Evolutionary conservation across 257 asterid genomes (phyloP), one percentile per base, ranked within the genome.

Genomic region (Jacaranda copaia): DNA sequence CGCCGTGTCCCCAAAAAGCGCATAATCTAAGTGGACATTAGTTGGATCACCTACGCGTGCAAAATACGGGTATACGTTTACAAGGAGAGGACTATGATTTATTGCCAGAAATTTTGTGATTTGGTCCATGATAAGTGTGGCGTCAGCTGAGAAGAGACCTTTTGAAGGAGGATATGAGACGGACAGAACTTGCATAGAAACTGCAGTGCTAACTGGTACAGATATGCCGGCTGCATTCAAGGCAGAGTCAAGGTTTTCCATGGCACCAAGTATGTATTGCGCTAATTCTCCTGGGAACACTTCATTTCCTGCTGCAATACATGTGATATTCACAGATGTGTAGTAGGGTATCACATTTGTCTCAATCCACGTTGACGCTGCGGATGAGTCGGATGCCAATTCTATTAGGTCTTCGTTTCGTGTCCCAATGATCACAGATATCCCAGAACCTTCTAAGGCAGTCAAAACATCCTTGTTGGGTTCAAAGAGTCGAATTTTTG

Each of bases 241-340:
- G 36, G 86, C 89, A 9, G 70, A 62, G 8, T 73, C 64, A 0
- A 88, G 62, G 59, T 86, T 86, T 67, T 74, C 74, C 75, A 86
- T 79, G 3, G 92, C 92, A 12, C 70, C 70, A 2, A 84, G 62
- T 10, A 88, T 49, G 56, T 69, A 84, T 6, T 56, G 76, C 0
- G 80, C 76, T 42, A 80, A 56, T 0, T 73, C 68, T 12, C 85
- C 84, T 0, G 90, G 90, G 55, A 82, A 65, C 1, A 88, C 90
- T 76, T 86, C 90, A 45, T 86, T 86, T n/a, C 92, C 90, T 5
- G 71, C 89, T 0, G 84, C 45, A 36, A 88, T 58, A 78, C 56
- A 43, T 3, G 77, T 60, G 74, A 86, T 19, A 0, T 51, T 60
- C 1, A 81, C 46, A 0, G 39, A 32, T 0, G 75, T 18, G 1